Base-by-base conservation (phyloP, 495 filamentous ascomycete species). In the Penicillium longicatenatum region DNA sequence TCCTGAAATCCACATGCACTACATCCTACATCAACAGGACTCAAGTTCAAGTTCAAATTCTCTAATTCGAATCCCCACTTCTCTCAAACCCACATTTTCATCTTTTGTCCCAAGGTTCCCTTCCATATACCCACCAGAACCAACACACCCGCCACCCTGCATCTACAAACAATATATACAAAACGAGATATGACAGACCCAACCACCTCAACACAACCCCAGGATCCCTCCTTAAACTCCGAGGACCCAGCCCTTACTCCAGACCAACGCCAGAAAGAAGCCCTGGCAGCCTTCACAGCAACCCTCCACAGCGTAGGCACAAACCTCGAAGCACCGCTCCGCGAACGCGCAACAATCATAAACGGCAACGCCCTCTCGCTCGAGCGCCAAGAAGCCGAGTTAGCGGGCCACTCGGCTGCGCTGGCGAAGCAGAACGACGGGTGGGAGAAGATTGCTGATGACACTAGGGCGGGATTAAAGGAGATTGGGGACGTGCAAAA, bases 401-500 rank as follows among this genome's bases (percentile, higher is more conserved):
- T 98, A 12, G 70, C 70, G 39, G 84, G 79, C 63, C 79, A 84
- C 30, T 89, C 90, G 9, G 81, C 77, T 11, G 79, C 70, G n/a
- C 75, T 98, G 61, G 76, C 80, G 17, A 85, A 80, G 58, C 89
- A 93, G 70, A 92, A 85, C 58, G 85, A 86, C 51, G 80, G 85
- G 73, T 84, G 88, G 72, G 79, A 81, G 63, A 86, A 83, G 63
- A 68, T 93, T 37, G 88, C 85, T 14, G 84, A 86, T 60, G 80
- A 85, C 63, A 86, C 87, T 47, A 80, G 86, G 50, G 80, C 83
- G 43, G 86, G 84, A 68, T 73, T 98, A 47, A 97, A 97, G 77
- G 91, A 96, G 82, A 83, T 97, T 64, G 94, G 94, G 29, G 91
- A 97, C 69, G 85, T 97, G 72, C 94, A 97, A 83, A 96, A 97